Evolutionary conservation across 805 yeast genomes (phyloP).

Genomic region (Phaffomyces thermotolerans): DNA sequence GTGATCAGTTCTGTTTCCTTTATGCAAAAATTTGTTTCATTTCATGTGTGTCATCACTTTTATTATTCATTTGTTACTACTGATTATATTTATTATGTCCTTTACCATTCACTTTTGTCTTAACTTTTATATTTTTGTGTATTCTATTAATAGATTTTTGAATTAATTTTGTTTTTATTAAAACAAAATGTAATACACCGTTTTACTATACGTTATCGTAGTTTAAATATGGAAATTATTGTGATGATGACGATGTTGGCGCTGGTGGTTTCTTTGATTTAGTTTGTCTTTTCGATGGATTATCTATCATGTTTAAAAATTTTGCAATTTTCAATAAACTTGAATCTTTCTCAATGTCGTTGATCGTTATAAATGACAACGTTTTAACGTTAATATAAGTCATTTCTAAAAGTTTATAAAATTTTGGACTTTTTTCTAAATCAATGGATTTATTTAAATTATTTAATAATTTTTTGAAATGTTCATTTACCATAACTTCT

Average conservation of each 20-base stretch:
- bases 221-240: no score
- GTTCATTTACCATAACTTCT: neutral
- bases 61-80: neutral
- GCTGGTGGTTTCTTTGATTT: neutral
- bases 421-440: neutral
- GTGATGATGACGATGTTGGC: no score
- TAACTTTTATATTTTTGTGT: no score
- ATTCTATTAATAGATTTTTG: no score
- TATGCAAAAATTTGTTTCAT: neutral
- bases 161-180: no score
- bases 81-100: no score
- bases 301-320: neutral
- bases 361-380: neutral
- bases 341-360: neutral
- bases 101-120: no score
- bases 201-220: no score
- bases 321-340: conserved; percentile 1
- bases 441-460: neutral
- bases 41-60: neutral
- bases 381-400: neutral
- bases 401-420: neutral
- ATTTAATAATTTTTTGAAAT: conserved; percentile 1
- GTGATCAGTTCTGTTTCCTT: neutral
- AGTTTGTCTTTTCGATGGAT: neutral
- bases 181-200: no score